Evolutionary conservation across 257 asterid species (phyloP).

Genomic region (Fraxinus quadrangulata): DNA sequence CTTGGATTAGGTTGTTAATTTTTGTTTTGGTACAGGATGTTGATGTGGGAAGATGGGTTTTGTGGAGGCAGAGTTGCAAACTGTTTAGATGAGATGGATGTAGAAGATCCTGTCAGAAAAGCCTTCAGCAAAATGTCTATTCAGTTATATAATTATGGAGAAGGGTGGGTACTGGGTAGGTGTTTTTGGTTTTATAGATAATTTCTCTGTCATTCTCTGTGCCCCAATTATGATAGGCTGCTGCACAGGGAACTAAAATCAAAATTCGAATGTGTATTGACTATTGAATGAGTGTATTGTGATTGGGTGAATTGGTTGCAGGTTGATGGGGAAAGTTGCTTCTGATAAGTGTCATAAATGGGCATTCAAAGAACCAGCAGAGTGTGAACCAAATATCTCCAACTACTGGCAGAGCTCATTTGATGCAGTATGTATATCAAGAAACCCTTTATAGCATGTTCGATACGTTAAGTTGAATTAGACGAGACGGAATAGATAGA

Average conservation of each 20-base stretch:
- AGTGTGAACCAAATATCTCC: slow-evolving; percentile 93
- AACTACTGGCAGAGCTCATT: slow-evolving; percentile 99
- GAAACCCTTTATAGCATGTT: neutral
- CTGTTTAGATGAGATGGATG: slow-evolving; percentile 82
- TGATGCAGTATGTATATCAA: slow-evolving; percentile 87
- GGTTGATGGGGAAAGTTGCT: slow-evolving; percentile 99
- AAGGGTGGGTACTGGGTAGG: slow-evolving; percentile 99
- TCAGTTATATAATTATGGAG: slow-evolving; percentile 99
- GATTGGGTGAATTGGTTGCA: slow-evolving; percentile 51
- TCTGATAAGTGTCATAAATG: slow-evolving; percentile 99
- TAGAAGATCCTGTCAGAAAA: slow-evolving; percentile 88
- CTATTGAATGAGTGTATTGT: neutral
- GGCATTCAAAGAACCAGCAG: slow-evolving; percentile 99
- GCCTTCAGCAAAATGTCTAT: slow-evolving; percentile 99
- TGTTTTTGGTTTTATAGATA: slow-evolving; percentile 46
- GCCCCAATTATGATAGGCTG: slow-evolving; percentile 13
- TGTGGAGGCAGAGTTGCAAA: slow-evolving; percentile 87
- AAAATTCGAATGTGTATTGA: neutral
- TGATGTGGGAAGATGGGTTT: slow-evolving; percentile 99
- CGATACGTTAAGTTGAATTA: too few species aligned
- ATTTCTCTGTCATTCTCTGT: slow-evolving; percentile 39
- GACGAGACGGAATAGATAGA: too few species aligned
- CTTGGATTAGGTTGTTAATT: neutral
- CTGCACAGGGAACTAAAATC: neutral
- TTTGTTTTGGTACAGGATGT: slow-evolving; percentile 67